phyloP scores from a whole-genome alignment of 148 eudicot genomes.

The Diospyros kaki region DNA sequence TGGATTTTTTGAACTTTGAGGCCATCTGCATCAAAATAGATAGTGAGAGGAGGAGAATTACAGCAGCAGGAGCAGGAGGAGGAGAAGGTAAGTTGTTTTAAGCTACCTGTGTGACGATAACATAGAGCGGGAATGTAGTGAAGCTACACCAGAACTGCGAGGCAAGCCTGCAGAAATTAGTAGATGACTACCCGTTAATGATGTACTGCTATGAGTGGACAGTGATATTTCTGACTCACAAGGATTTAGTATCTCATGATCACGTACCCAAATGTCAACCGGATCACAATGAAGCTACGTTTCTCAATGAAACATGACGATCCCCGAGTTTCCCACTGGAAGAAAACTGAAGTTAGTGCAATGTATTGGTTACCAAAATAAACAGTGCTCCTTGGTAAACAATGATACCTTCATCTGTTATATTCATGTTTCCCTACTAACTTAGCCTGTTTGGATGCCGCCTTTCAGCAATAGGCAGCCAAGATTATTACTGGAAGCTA shows the following conservation, averaged over 20 bases:
- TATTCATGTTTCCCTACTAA: too few relatives aligned
- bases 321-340: constrained; percentile 64
- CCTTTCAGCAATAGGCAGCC: too few relatives aligned
- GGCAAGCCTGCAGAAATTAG: constrained; percentile 37
- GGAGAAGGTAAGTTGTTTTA: too few relatives aligned
- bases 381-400: neutral
- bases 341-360: neutral
- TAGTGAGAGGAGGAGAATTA: too few relatives aligned
- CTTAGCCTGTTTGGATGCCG: too few relatives aligned
- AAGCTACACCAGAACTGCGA: constrained; percentile 86
- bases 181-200: too few relatives aligned
- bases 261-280: constrained; percentile 68
- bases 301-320: constrained; percentile 59
- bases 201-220: neutral
- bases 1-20: constrained; percentile 55
- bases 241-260: neutral
- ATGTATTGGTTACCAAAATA: neutral
- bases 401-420: too few relatives aligned
- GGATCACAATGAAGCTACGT: constrained; percentile 41
- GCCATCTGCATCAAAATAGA: constrained; percentile 51
- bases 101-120: constrained; percentile 63
- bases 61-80: neutral
- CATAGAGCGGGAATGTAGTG: constrained; percentile 74
- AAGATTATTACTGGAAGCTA: too few relatives aligned
- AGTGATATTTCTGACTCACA: neutral